Evolutionary conservation across 306 rosid species (phyloP).

Genomic region (Vigna radiata): DNA sequence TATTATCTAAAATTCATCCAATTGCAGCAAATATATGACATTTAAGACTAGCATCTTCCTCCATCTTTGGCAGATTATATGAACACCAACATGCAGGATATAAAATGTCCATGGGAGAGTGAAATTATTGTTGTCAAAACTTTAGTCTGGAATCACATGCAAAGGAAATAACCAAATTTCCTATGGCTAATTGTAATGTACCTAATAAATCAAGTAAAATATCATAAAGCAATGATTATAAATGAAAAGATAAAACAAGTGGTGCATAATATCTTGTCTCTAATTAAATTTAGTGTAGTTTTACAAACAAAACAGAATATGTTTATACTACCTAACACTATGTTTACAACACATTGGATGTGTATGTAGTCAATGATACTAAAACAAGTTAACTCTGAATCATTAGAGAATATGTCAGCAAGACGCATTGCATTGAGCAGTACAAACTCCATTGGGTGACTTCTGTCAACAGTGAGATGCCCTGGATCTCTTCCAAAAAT

Average conservation of each 20-base stretch:
- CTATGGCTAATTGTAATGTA: constrained; percentile 30
- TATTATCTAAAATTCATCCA: constrained; percentile 87
- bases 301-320: constrained; percentile 20
- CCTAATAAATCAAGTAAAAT: constrained; percentile 43
- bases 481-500: constrained; percentile 64
- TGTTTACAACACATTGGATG: constrained; percentile 14
- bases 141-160: constrained; percentile 76
- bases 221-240: constrained; percentile 29
- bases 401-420: constrained; percentile 90
- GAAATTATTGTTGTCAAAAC: constrained; percentile 87
- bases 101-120: constrained; percentile 82
- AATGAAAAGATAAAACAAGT: constrained; percentile 32
- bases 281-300: constrained; percentile 11
- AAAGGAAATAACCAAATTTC: constrained; percentile 50
- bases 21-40: constrained; percentile 82
- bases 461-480: constrained; percentile 53
- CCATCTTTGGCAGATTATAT: constrained; percentile 74
- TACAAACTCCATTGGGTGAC: constrained; percentile 75
- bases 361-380: constrained; percentile 9
- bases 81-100: constrained; percentile 83
- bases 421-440: constrained; percentile 99
- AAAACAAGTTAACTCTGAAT: constrained; percentile 56
- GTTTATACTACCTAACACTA: constrained; percentile 22
- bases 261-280: constrained; percentile 12
- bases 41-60: constrained; percentile 81